Evolutionary conservation across 768 basidiomycete genomes (phyloP).

Genomic region (Botryobasidium botryosum): DNA sequence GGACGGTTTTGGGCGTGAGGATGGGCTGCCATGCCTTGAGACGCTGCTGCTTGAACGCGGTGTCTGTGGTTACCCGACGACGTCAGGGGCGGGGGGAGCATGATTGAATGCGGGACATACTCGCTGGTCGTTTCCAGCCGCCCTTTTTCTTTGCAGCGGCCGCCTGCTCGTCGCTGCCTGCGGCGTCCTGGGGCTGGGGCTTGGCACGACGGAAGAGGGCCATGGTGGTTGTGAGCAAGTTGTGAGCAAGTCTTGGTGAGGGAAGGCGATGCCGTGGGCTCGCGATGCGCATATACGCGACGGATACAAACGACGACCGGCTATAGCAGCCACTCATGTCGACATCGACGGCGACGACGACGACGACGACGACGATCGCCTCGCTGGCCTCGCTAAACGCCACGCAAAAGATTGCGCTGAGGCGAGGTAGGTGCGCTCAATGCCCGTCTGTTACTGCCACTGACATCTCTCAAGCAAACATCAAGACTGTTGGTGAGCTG

Average conservation of each 20-base stretch:
- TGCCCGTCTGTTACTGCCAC: too few species aligned
- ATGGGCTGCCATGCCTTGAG: conserved; percentile 99
- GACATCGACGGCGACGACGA: too few species aligned
- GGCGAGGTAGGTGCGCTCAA: too few species aligned
- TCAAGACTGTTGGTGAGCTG: too few species aligned
- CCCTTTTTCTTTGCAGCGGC: conserved; percentile 69
- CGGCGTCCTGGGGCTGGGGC: conserved; percentile 10
- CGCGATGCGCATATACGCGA: too few species aligned
- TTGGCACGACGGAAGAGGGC: conserved; percentile 6
- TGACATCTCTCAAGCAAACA: too few species aligned
- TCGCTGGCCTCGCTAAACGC: too few species aligned
- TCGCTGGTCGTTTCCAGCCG: conserved; percentile 71
- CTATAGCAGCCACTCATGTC: too few species aligned
- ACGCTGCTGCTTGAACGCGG: conserved; percentile 98
- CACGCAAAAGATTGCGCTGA: too few species aligned
- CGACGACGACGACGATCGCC: too few species aligned
- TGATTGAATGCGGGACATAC: conserved; percentile 27
- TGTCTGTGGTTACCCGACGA: conserved; percentile 38
- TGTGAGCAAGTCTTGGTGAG: background rate
- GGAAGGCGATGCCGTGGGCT: too few species aligned
- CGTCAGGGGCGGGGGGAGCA: conserved; percentile 6
- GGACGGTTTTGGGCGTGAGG: conserved; percentile 90
- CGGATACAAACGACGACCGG: too few species aligned
- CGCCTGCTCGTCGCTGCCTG: conserved; percentile 24
- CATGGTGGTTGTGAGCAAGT: conserved; percentile 1